phyloP scores from a whole-genome alignment of 768 basidiomycete genomes.

The Sarcodon aspratus region DNA sequence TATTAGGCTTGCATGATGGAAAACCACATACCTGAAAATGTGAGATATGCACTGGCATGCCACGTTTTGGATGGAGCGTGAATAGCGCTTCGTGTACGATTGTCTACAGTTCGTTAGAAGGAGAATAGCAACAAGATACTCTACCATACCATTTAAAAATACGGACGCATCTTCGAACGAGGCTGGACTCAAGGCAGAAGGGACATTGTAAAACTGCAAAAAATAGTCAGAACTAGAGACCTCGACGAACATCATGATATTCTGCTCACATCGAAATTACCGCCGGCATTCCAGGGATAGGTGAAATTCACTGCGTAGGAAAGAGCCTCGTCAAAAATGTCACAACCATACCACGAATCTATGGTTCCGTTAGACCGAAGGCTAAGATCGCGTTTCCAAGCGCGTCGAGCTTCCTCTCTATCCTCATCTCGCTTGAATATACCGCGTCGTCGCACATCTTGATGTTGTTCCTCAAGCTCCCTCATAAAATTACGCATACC shows the following conservation, averaged over 20 bases:
- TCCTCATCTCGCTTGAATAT: conserved; percentile 13
- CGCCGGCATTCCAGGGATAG: conserved; percentile 33
- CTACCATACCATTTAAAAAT: conserved; percentile 49
- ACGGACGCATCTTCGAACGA: conserved; percentile 35
- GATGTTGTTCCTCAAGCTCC: not conserved
- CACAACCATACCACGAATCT: conserved; percentile 32
- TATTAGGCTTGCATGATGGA: not conserved
- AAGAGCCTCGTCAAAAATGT: conserved; percentile 49
- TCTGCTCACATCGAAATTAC: conserved; percentile 7
- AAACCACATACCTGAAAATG: not conserved
- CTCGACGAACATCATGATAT: conserved; percentile 4
- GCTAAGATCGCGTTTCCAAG: conserved; percentile 38
- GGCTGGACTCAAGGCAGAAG: conserved; percentile 32
- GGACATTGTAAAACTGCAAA: conserved; percentile 14
- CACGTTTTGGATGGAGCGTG: not conserved
- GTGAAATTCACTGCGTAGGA: conserved; percentile 70
- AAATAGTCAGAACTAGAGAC: not conserved
- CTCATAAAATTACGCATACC: not conserved
- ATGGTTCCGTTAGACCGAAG: conserved; percentile 39
- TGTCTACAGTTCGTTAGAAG: not conserved
- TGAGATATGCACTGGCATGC: not conserved
- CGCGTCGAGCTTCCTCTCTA: conserved; percentile 13
- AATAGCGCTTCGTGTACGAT: not conserved
- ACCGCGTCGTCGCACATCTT: conserved; percentile 4
- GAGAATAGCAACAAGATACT: not conserved